Evolutionary conservation across 495 filamentous ascomycete species (phyloP), one percentile per base, ranked within the genome.

Genomic region (Aspergillus coremiiformis): DNA sequence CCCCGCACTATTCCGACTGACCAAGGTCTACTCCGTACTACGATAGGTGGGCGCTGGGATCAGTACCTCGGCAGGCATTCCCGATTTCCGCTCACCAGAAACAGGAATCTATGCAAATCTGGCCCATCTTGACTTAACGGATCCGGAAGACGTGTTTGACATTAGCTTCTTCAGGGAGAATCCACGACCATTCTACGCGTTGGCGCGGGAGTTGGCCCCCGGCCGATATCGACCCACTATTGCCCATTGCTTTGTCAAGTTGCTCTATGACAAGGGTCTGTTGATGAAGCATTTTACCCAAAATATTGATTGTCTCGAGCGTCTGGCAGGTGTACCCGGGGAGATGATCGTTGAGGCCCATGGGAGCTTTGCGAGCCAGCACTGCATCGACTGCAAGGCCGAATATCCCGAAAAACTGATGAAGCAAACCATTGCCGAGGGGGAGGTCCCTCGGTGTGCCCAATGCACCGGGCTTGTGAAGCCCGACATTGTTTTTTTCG

Each of bases 401-500:
- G 61, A 71, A 10, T 96, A 82, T 66, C 86, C 88, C 0, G 81
- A 84, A 22, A 79, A 83, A 2, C 52, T 77, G 45, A 95, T 98
- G 87, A 76, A 80, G 52, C 67, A 80, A 47, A 73, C 78, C 47
- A 80, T 98, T 10, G 59, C 69, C 5, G 65, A 70, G 24, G 80
- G 78, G 22, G 64, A 82, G 23, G 83, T 94, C 1, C 88, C 93
- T 9, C 68, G 73, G 53, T 96, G 93, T 62, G 45, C 63, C 19
- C 58, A 75, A 23, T 98, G 94, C 63, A 73, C 80, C 19, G 92
- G 91, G 0, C 66, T 95, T 5, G 89, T 97, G 44, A 97, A 98
- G 69, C 93, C 93, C 3, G 92, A 96, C 59, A 97, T 98, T 68
- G 90, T 95, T 3, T 98, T 98, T 70, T 98, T 97, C 60, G 93